phyloP scores from a whole-genome alignment of 2,329 filamentous ascomycete genomes.

The Chaetothyriales sp. region DNA sequence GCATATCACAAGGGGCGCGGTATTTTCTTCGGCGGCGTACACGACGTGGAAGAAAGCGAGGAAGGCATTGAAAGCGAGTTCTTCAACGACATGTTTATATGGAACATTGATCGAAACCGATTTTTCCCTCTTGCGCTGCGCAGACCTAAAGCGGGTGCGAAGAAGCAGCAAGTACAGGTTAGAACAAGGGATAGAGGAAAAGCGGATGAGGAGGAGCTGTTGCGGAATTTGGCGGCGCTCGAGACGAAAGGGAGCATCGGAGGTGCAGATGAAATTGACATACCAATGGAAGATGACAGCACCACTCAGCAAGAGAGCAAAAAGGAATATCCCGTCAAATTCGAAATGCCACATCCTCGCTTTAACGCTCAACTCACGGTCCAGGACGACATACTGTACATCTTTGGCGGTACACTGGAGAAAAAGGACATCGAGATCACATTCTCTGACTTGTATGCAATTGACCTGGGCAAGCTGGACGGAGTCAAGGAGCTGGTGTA shows the following conservation, averaged over 20 bases:
- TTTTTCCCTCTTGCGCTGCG: conserved; percentile 75
- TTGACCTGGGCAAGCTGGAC: conserved; percentile 88
- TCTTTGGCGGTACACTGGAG: conserved; percentile 90
- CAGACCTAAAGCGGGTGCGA: conserved; percentile 53
- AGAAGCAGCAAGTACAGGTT: conserved; percentile 26
- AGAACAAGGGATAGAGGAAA: conserved; percentile 55
- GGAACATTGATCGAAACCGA: conserved; percentile 88
- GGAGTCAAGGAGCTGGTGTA: conserved; percentile 85
- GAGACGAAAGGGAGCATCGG: conserved; percentile 57
- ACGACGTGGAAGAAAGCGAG: conserved; percentile 79
- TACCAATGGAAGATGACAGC: conserved; percentile 36
- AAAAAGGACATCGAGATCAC: conserved; percentile 90
- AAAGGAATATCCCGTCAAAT: conserved; percentile 46
- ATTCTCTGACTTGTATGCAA: conserved; percentile 84
- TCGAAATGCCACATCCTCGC: conserved; percentile 74
- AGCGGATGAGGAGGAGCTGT: conserved; percentile 79
- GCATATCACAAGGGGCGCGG: conserved; percentile 83
- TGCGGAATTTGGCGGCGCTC: conserved; percentile 72
- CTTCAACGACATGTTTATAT: conserved; percentile 80
- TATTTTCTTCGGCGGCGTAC: conserved; percentile 85
- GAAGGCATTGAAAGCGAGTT: conserved; percentile 96
- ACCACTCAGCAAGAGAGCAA: conserved; percentile 38
- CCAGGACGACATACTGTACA: conserved; percentile 81
- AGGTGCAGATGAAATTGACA: conserved; percentile 30
- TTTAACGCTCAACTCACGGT: conserved; percentile 88